Base-by-base conservation (phyloP, 495 filamentous ascomycete species). In the Aspergillus baeticus region DNA sequence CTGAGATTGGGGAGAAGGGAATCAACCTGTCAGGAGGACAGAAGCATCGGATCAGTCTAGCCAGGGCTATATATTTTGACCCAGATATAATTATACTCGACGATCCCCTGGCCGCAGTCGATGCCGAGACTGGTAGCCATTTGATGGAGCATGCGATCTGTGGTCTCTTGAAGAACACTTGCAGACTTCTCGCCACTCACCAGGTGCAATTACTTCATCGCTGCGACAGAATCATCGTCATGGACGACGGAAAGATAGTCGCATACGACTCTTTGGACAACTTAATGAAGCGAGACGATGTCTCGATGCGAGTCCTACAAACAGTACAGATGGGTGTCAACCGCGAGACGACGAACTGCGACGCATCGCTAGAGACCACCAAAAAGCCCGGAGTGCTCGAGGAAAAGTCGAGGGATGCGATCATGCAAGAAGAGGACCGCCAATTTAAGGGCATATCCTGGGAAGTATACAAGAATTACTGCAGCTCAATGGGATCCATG, bases 1-100 rank as follows among this genome's bases (percentile, higher is more conserved):
- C 94, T 0, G 86, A 96, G 65, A 92, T 98, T 50, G 94, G 94
- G 52, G 94, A 98, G 72, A 86, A 94, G 57, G 94, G 95, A 20
- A 98, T 98, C 36, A 96, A 93, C 3, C 80, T 98, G 29, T 96
- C 92, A 43, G 94, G 94, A 53, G 94, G 94, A 34, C 94, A 98
- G 70, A 97, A 95, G 74, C 92, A 93, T 51, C 87, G 94, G 10
- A 77, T 98, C 60, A 93, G 91, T 17, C 77, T 98, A 44, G 94
- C 94, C 13, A 80, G 94, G 64, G 95, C 95, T 44, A 93, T 98
- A 3, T 98, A 98, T 69, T 91, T 94, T 51, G 82, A 94, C 59
- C 89, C 92, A n/a, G 95, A 98, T 70, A 83, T 98, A 54, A 97
- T 97, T 62, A 74, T 98, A 11, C 77, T 98, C 5, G 94, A 98